Base-by-base conservation (phyloP, 2,329 filamentous ascomycete genomes). In the Orbilia brochopaga region DNA sequence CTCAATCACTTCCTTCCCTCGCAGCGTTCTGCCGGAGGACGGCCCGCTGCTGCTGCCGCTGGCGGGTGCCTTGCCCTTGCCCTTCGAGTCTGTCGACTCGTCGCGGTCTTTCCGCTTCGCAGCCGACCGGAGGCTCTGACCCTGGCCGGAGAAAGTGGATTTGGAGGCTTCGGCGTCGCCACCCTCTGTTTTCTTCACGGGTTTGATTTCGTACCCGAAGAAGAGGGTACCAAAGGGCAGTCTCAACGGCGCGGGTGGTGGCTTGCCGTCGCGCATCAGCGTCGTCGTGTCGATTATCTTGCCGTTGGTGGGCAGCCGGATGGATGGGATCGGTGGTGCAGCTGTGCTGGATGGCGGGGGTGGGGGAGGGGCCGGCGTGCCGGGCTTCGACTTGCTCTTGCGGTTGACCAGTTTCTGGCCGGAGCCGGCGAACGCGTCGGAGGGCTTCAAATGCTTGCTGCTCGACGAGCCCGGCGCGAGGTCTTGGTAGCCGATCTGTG, bases 401-500 rank as follows among this genome's bases (percentile, higher is more conserved):
- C 94, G 96, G 0, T 87, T 83, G 72, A 85, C 88, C n/a, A 99
- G 82, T 74, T 90, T 89, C 78, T 96, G 90, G 0, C 94, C 94
- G 37, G 87, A 86, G 1, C 87, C 86, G 0, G 89, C 79, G 79
- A 97, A 97, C 78, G 94, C 75, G 13, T 67, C 57, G 7, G 64
- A 75, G 72, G 46, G 74, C 58, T 73, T 73, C 8, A 73, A 27
- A 13, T 67, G 35, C 37, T 75, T 76, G n/a, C 46, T 50, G 19
- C 67, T 89, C 0, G 91, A 92, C 0, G 88, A 85, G 83, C 83
- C 4, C 0, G 94, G 92, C 0, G 92, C 91, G 75, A 99, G 96
- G 32, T 92, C 86, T 58, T 87, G 86, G 80, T 97, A 99, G 82
- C 97, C 97, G 83, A 99, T 97, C n/a, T 91, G 87, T 77, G 96